Evolutionary conservation across 202 grass and related monocot genomes (phyloP), one percentile per base, ranked within the genome.

Genomic region (Carex sylvatica): DNA sequence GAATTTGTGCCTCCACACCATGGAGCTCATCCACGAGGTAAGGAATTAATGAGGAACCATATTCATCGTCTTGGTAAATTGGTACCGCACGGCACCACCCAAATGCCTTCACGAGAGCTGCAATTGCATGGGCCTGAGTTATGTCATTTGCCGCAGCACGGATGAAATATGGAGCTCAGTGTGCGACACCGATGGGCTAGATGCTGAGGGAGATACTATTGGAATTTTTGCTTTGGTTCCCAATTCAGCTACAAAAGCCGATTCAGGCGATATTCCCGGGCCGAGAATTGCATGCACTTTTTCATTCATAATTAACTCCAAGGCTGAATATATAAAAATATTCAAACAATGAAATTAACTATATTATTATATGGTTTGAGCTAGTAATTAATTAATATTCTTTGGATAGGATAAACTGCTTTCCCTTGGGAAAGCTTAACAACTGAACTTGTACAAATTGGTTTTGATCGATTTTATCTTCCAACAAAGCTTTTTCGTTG

Each of bases 11-110:
- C 2, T 72, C 59, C 12, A 12, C 88, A 5, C n/a, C 31, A 8
- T 74, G 16, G 31, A 97, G 85, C 6, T 83, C 90, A 80, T 92
- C 90, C 0, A 91, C 85, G 28, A 97, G 91, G 91, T 78, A 89
- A 1, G 94, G 94, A 11, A 97, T 63, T 73, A 97, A 83, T 2
- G 88, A 81, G 23, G 94, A 56, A 79, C 94, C 94, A 88, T 92
- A 97, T 80, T 97, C 91, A 79, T 86, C 85, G 38, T 97, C 91
- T 82, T 92, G 84, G 72, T 94, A 94, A 38, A 97, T 2, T 11
- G 94, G 88, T 44, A 97, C 91, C 19, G 89, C 85, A 12, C 88
- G 89, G 63, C 90, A 84, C 94, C 94, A 97, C 2, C 82, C 80
- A 82, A 92, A 97, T 65, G 71, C 2, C 5, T 66, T 2, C 5